These are phyloP conservation scores for Tuber indicum DNA, from an alignment of 495 filamentous ascomycete species.

Conservation along the genomic window DNA sequence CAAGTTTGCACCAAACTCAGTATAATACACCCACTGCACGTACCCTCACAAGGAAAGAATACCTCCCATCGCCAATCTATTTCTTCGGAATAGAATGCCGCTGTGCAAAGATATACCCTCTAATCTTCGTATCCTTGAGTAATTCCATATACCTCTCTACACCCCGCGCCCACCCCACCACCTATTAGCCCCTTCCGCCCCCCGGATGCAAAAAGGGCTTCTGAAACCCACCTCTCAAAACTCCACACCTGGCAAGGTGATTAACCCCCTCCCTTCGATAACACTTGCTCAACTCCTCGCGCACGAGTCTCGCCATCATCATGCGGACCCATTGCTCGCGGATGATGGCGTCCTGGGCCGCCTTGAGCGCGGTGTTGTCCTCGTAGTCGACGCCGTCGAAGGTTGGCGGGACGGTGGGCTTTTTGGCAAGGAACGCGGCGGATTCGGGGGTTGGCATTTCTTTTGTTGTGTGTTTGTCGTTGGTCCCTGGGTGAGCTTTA, in stretches of 20 bases:
- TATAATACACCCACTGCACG: not conserved
- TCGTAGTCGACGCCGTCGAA: slow-evolving; percentile 98
- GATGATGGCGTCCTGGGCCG: slow-evolving; percentile 87
- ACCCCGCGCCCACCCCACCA: not conserved
- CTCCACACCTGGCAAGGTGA: slow-evolving; percentile 93
- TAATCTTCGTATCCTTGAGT: slow-evolving; percentile 73
- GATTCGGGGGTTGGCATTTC: slow-evolving; percentile 88
- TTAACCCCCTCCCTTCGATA: slow-evolving; percentile 92
- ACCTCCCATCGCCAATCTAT: slow-evolving; percentile 8
- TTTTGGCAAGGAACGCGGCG: slow-evolving; percentile 81
- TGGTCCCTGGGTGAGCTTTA: not conserved
- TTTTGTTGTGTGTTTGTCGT: not conserved
- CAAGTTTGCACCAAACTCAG: not conserved
- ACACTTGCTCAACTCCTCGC: slow-evolving; percentile 93
- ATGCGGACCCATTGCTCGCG: slow-evolving; percentile 94
- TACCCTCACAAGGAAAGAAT: not conserved
- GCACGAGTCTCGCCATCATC: slow-evolving; percentile 93
- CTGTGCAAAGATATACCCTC: slow-evolving; percentile 86
- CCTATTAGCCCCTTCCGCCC: slow-evolving; percentile 1
- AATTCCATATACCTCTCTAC: slow-evolving; percentile 90
- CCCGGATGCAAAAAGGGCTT: not conserved
- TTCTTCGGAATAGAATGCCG: slow-evolving; percentile 59
- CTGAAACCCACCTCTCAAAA: slow-evolving; percentile 68
- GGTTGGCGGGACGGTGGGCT: slow-evolving; percentile 85
- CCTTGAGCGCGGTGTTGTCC: slow-evolving; percentile 81